Evolutionary conservation across 306 rosid species (phyloP), one percentile per base, ranked within the genome.

Genomic region (Pterocarpus macrocarpus): DNA sequence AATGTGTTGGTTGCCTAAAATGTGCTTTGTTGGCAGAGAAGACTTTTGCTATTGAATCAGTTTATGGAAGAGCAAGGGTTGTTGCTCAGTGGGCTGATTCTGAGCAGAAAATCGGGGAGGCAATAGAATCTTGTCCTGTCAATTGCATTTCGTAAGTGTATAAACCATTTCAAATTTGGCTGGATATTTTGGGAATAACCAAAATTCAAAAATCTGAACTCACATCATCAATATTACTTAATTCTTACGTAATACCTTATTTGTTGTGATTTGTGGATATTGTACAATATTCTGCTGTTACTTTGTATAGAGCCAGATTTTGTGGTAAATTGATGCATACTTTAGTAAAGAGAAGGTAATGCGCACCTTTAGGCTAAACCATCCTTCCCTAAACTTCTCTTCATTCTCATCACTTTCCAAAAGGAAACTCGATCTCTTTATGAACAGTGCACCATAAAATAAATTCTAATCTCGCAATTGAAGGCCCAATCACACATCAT

Each of bases 51-150:
- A 88, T 95, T 22, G 99, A 95, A 78, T 90, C 99, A 0, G 97
- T 87, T 49, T 91, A 92, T 78, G 99, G 97, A 41, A 92, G 97
- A 82, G 99, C 99, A 58, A 91, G 99, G 76, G 99, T 93, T 44
- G 95, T 93, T 50, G 90, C 92, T 17, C 97, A 95, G 82, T 93
- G 99, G 99, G 99, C 97, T 74, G 97, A 95, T 56, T 88, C 97
- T 50, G 91, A 89, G 83, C 41, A 77, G 17, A 91, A 88, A 86
- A 90, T 91, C 63, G 90, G 84, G 34, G 93, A 87, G 75, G 99
- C 97, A 12, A 90, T 95, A 5, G 89, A 86, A 73, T 73, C 90
- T 50, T 95, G 99, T 75, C 99, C 99, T 61, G 97, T 95, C 75
- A 96, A 95, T 79, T 95, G 97, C 95, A 95, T 95, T 81, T 92